phyloP scores from a whole-genome alignment of 768 basidiomycete genomes.

The Lactarius akahatsu region DNA sequence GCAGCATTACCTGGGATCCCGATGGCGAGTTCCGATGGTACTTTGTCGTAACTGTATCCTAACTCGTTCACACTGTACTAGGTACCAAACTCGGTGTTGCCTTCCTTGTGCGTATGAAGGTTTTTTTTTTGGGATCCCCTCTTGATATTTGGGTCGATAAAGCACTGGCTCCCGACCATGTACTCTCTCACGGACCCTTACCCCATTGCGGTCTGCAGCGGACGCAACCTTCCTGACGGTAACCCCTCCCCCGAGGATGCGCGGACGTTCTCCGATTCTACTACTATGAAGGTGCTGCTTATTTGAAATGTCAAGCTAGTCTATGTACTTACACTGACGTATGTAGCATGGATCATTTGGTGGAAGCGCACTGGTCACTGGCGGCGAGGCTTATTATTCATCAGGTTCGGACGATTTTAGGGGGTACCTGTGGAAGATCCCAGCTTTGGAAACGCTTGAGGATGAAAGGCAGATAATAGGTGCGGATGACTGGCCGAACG shows the following conservation, averaged over 20 bases:
- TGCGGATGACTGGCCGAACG: slow-evolving; percentile 46
- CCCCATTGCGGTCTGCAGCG: slow-evolving; percentile 70
- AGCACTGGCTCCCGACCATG: slow-evolving; percentile 68
- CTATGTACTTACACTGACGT: background rate
- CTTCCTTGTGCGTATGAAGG: slow-evolving; percentile 51
- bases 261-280: slow-evolving; percentile 65
- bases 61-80: slow-evolving; percentile 32
- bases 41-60: background rate
- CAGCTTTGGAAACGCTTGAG: slow-evolving; percentile 45
- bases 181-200: slow-evolving; percentile 65
- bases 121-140: slow-evolving; percentile 2
- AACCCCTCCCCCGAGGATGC: slow-evolving; percentile 45
- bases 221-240: slow-evolving; percentile 55
- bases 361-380: slow-evolving; percentile 44
- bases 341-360: slow-evolving; percentile 76
- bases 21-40: slow-evolving; percentile 47
- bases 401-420: slow-evolving; percentile 85
- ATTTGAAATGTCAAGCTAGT: background rate
- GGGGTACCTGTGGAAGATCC: slow-evolving; percentile 77
- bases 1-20: slow-evolving; percentile 66
- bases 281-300: slow-evolving; percentile 68
- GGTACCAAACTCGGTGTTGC: slow-evolving; percentile 65
- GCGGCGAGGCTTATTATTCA: slow-evolving; percentile 58
- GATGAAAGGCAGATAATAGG: slow-evolving; percentile 48
- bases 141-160: slow-evolving; percentile 32